Conservation (phyloP, 805 yeast genomes). For the Metschnikowia santaceciliae region DNA sequence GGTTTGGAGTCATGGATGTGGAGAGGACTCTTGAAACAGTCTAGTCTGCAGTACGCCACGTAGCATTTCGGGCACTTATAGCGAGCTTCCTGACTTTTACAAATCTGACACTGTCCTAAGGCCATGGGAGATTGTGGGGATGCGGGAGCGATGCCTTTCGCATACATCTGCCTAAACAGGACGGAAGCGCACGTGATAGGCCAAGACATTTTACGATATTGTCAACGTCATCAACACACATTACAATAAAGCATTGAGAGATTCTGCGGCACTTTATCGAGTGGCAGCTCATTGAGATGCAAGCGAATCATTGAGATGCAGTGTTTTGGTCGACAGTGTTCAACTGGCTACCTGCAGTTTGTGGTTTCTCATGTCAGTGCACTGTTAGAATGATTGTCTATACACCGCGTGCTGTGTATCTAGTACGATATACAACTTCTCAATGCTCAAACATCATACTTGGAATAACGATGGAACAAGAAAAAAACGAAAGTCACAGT, state of each 20-base stretch:
- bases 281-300: too few species aligned
- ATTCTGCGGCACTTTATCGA: too few species aligned
- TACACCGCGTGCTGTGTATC: too few species aligned
- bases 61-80: slow-evolving; percentile 57
- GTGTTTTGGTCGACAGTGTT: background rate
- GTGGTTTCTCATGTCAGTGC: background rate
- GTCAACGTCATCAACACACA: too few species aligned
- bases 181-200: background rate
- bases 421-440: too few species aligned
- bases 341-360: background rate
- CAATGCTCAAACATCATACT: too few species aligned
- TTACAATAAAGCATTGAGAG: too few species aligned
- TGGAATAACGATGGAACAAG: too few species aligned
- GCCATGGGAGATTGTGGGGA: slow-evolving; percentile 9
- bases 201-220: too few species aligned
- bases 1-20: too few species aligned
- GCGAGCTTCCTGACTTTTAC: slow-evolving; percentile 35
- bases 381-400: background rate
- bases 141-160: background rate
- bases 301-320: too few species aligned
- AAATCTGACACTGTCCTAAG: slow-evolving; percentile 34
- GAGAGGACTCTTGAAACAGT: slow-evolving; percentile 51
- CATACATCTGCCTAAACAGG: background rate
- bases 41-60: slow-evolving; percentile 50
- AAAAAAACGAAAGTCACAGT: too few species aligned